Evolutionary conservation across 177 flowering plant species (phyloP), one percentile per base, ranked within the genome.

Genomic region (Vitis hybrid): DNA sequence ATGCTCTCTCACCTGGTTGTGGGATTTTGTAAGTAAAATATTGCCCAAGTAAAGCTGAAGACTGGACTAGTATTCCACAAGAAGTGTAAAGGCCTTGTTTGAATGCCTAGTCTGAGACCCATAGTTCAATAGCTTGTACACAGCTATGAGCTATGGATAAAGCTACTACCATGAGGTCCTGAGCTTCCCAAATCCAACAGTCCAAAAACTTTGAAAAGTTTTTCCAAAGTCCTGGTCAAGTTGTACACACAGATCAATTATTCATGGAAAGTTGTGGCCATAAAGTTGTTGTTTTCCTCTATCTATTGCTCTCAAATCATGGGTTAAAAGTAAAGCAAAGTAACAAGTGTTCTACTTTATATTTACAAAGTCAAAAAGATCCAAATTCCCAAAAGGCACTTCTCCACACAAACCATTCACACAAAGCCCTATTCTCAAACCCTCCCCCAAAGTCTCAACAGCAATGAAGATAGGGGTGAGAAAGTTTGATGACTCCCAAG

Each of bases 291-390:
- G 18, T 40, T 12, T 55, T 52, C 14, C 19, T 54, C 49, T 54
- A 58, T 32, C 63, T 60, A n/a, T 70, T 66, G 50, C 49, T 56
- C 12, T 52, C 60, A 48, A 73, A 67, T 35, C 52, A 68, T 63
- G 56, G 40, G 48, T 58, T 55, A 21, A 52, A 19, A 48, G 17
- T 55, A 64, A 75, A 65, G 58, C 66, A 71, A 67, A 69, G 54
- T 64, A 72, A 46, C 50, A 66, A 65, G 50, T 66, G 24, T 66
- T 70, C 64, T 24, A 62, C 83, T 78, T 73, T 75, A 58, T 60
- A 35, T 55, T 56, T 55, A 62, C 67, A 68, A 78, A 71, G 80
- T 78, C 80, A 81, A 76, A 74, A 70, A 72, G 78, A 62, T 76
- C 15, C 80, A 76, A 81, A 68, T 78, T 67, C 82, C 75, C 66